Evolutionary conservation across 1,139 yeast species (phyloP).

Genomic region (Pichia kudriavzevii): DNA sequence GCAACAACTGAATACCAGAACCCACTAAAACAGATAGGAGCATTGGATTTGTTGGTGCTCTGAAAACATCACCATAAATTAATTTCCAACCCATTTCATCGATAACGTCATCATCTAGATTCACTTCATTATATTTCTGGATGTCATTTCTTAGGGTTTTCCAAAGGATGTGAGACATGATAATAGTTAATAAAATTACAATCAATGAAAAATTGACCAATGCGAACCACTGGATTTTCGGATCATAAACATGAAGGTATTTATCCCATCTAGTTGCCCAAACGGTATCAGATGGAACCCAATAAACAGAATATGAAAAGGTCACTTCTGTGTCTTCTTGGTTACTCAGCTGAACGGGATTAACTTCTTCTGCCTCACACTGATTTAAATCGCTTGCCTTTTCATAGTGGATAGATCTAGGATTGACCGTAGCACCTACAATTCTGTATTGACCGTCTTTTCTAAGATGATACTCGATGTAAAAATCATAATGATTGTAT

Average conservation of each 20-base stretch:
- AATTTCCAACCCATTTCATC: slow-evolving; percentile 98
- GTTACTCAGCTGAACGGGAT: slow-evolving; percentile 38
- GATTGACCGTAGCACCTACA: slow-evolving; percentile 80
- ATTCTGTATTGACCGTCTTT: slow-evolving; percentile 67
- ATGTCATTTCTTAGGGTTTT: slow-evolving; percentile 83
- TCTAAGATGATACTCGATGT: slow-evolving; percentile 75
- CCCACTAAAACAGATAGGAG: slow-evolving; percentile 77
- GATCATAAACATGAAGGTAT: slow-evolving; percentile 84
- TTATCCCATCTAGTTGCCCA: slow-evolving; percentile 99
- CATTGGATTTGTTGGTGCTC: slow-evolving; percentile 71
- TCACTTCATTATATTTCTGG: slow-evolving; percentile 80
- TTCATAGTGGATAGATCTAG: slow-evolving; percentile 52
- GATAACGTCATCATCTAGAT: slow-evolving; percentile 71
- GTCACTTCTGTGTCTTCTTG: slow-evolving; percentile 36
- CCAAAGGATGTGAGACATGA: slow-evolving; percentile 72
- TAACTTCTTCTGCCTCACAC: slow-evolving; percentile 30
- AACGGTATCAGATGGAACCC: slow-evolving; percentile 60
- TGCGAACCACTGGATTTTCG: slow-evolving; percentile 94
- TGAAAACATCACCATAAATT: slow-evolving; percentile 90
- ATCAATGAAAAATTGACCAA: slow-evolving; percentile 76
- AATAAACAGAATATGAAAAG: slow-evolving; percentile 59
- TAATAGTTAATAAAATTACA: slow-evolving; percentile 67
- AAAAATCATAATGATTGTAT: slow-evolving; percentile 73
- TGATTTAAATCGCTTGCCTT: slow-evolving; percentile 28
- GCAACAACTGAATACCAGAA: slow-evolving; percentile 76